Evolutionary conservation across 2,329 filamentous ascomycete species (phyloP).

Genomic region (Endoconidiophora laricicola): DNA sequence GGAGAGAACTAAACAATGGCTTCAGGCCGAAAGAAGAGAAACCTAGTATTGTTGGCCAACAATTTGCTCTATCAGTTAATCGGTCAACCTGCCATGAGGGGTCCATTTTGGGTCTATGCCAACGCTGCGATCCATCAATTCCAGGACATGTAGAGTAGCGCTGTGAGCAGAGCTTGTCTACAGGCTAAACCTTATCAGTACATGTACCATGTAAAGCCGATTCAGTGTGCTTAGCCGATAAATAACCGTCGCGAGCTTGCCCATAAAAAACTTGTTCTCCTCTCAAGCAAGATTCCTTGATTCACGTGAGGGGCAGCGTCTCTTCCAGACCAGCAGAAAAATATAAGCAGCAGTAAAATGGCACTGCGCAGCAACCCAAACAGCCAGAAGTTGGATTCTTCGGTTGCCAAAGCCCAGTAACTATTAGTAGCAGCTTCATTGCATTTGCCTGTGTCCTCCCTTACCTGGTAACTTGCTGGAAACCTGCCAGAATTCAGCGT

Average conservation of each 20-base stretch:
- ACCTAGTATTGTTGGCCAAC: not conserved
- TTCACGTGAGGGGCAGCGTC: slow-evolving; percentile 9
- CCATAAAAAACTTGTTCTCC: not conserved
- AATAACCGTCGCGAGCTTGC: not conserved
- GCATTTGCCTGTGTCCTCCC: too few species aligned
- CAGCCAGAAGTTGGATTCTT: too few species aligned
- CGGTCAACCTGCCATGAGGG: too few species aligned
- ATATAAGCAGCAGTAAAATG: too few species aligned
- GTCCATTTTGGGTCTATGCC: too few species aligned
- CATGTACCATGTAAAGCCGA: not conserved
- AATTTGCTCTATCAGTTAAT: not conserved
- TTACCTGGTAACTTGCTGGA: too few species aligned
- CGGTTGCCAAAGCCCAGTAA: too few species aligned
- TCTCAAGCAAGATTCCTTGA: not conserved
- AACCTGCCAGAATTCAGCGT: too few species aligned
- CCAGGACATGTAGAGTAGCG: not conserved
- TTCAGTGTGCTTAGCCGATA: not conserved
- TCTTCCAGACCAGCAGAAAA: too few species aligned
- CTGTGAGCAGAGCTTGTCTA: not conserved
- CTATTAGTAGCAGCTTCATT: too few species aligned
- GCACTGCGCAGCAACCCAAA: too few species aligned
- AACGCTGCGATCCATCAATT: not conserved
- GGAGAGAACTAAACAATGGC: not conserved
- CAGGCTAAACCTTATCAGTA: slow-evolving; percentile 10
- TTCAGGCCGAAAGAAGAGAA: slow-evolving; percentile 2